Evolutionary conservation across 2,329 filamentous ascomycete genomes (phyloP), one percentile per base, ranked within the genome.

Genomic region (Fusarium sp.): DNA sequence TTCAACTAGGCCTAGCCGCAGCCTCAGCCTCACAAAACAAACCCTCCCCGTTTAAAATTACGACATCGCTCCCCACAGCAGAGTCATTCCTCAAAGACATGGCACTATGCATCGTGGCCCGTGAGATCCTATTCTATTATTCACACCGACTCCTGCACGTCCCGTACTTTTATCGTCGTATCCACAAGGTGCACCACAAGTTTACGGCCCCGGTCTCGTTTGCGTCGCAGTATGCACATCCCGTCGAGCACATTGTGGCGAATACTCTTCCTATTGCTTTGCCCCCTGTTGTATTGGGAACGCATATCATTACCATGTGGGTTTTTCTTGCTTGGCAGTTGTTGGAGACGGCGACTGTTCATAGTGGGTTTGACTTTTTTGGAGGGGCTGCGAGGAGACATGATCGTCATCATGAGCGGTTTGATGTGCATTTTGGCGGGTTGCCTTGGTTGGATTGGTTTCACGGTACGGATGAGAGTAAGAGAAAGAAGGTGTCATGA

Each of bases 301-400:
- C 84, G 2, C 88, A 90, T 69, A 79, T 90, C 6, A 45, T 90
- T n/a, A 88, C 87, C 0, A 83, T 87, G 75, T 89, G 87, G 86
- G 71, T 78, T 1, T 90, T 88, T 69, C 70, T 89, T 50, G 84
- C 82, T 0, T 83, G 81, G 16, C 85, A 87, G 79, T 81, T 90
- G 6, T 66, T 87, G 3, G 86, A 89, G 78, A 89, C 89, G 52
- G 81, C 83, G 5, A 87, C 85, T 1, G 88, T 89, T 63, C 88
- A 90, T 77, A 89, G 87, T 68, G 89, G 89, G 8, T 90, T 88
- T 76, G 87, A 90, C 61, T 89, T 89, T 72, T 84, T 89, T 18
- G 76, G 66, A 69, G 83, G 83, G 66, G 83, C 77, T 63, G 88
- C 88, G 0, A 82, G 80, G 71, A 85, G 84, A 77, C 89, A 91